Evolutionary conservation across 2,329 filamentous ascomycete genomes (phyloP), one percentile per base, ranked within the genome.

Genomic region (Fusarium decemcellulare): DNA sequence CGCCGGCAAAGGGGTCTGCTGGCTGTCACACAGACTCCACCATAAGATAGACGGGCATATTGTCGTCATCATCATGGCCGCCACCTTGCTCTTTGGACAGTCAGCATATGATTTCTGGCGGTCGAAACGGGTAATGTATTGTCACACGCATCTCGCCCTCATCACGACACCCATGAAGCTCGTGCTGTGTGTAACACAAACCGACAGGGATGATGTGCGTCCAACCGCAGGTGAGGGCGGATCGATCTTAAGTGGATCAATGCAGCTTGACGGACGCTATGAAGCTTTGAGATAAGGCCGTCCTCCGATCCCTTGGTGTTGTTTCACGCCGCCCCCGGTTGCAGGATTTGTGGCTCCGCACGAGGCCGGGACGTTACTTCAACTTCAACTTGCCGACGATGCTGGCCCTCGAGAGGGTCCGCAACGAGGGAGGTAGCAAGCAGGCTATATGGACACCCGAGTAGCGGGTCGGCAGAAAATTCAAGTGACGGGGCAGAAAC

Each of bases 201-300:
- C 56, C 46, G 16, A 64, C 60, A 71, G 58, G 69, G 69, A 65
- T 74, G 51, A 27, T 27, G 30, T 59, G 34, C 58, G 43, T 65
- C 59, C 68, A 67, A 67, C 50, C 65, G 55, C 69, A 74, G 64
- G 65, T 44, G 47, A 72, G 53, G 43, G 54, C 48, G 43, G 61
- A 72, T 71, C 63, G 71, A 75, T 73, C 64, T 64, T 65, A 18
- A 59, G 71, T 73, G 70, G 63, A 72, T 67, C 63, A 51, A 54
- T 68, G 47, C 52, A 64, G 29, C 50, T 63, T 47, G 60, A 56
- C 59, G 64, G 56, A 61, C 59, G 39, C 50, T 66, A 60, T 58
- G 56, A 57, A 59, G 53, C 61, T 64, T 61, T 44, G 63, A 69
- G 68, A 72, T 67, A 68, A 74, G 65, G 63, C 62, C 62, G 70